Evolutionary conservation across 108 stramenopile species (phyloP).

Genomic region (Skeletonema costatum): DNA sequence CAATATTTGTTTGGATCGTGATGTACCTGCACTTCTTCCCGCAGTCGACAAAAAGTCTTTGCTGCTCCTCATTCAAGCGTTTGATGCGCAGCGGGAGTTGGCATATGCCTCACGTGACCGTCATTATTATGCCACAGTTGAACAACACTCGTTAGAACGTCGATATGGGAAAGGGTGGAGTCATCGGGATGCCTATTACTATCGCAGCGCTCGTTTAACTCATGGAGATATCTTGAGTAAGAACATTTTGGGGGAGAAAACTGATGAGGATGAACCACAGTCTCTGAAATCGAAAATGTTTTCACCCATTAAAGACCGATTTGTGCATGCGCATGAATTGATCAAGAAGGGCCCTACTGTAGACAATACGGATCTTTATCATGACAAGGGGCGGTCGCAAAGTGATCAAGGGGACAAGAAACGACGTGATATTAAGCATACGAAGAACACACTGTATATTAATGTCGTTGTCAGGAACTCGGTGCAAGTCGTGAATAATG

Average conservation of each 20-base stretch:
- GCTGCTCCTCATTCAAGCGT: slow-evolving; percentile 16
- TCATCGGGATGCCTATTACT: slow-evolving; percentile 36
- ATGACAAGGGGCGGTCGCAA: not conserved
- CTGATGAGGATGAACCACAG: not conserved
- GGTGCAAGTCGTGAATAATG: slow-evolving; percentile 71
- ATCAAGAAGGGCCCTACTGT: slow-evolving; percentile 73
- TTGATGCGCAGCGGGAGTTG: slow-evolving; percentile 66
- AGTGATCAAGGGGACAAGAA: slow-evolving; percentile 27
- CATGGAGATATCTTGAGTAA: not conserved
- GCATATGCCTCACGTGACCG: slow-evolving; percentile 59
- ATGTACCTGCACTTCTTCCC: not conserved
- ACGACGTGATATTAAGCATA: slow-evolving; percentile 41
- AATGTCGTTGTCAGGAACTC: slow-evolving; percentile 85
- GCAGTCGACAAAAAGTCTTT: not conserved
- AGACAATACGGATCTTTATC: not conserved
- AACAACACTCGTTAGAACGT: slow-evolving; percentile 43
- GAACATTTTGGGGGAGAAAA: not conserved
- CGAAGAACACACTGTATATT: slow-evolving; percentile 62
- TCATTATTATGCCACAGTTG: slow-evolving; percentile 66
- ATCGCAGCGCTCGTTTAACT: slow-evolving; percentile 6
- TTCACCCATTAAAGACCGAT: slow-evolving; percentile 60
- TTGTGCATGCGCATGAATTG: slow-evolving; percentile 74
- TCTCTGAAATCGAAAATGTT: slow-evolving; percentile 43
- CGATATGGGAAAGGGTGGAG: slow-evolving; percentile 28
- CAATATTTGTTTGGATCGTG: not conserved